These are phyloP conservation scores for Phytopythium cucurbitacearum DNA, from an alignment of 352 stramenopile species.

Conservation along the genomic window DNA sequence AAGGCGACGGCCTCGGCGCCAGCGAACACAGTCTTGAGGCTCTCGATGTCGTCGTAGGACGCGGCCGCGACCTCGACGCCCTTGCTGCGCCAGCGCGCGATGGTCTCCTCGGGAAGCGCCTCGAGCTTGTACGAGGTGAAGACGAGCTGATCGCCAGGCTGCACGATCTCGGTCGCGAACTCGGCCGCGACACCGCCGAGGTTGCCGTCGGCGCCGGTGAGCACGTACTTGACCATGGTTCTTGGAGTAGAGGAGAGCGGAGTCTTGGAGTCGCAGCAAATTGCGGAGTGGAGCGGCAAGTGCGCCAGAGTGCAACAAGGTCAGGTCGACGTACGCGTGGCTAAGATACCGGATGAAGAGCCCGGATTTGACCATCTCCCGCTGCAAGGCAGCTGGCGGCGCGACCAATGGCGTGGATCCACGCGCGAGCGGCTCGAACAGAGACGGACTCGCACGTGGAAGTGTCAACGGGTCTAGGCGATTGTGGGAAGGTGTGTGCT, in stretches of 20 bases:
- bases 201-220: constrained; percentile 12
- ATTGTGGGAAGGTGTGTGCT: too few species aligned
- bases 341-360: too few species aligned
- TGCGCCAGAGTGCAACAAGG: too few species aligned
- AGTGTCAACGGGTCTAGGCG: too few species aligned
- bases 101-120: constrained; percentile 6
- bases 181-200: constrained; percentile 9
- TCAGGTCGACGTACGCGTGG: too few species aligned
- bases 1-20: constrained; percentile 13
- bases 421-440: too few species aligned
- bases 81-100: constrained; percentile 15
- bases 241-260: not conserved
- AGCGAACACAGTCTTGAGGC: constrained; percentile 17
- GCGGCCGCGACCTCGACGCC: constrained; percentile 15
- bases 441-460: too few species aligned
- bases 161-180: constrained; percentile 6
- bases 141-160: constrained; percentile 11
- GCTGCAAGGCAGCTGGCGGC: too few species aligned
- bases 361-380: too few species aligned
- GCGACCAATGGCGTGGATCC: too few species aligned
- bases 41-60: constrained; percentile 19
- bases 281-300: too few species aligned
- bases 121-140: constrained; percentile 9
- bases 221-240: constrained; percentile 7
- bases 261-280: too few species aligned